Conservation (phyloP, 768 basidiomycete genomes). For the Fomitopsis pulvina region DNA sequence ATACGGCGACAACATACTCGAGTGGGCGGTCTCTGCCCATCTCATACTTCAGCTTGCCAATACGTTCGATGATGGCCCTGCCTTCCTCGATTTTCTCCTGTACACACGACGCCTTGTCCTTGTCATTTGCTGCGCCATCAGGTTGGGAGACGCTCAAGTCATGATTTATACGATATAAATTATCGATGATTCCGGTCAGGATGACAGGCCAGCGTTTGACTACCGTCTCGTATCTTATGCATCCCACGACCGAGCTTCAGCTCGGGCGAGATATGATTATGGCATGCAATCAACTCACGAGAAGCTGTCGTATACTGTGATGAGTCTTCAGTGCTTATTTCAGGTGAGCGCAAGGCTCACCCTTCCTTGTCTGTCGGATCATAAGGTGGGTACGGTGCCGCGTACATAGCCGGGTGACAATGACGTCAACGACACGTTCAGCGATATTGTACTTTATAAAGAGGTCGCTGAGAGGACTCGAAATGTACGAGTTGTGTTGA, state of each 20-base stretch:
- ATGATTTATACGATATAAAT: slow-evolving; percentile 65
- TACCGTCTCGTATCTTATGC: slow-evolving; percentile 67
- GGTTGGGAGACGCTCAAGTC: slow-evolving; percentile 36
- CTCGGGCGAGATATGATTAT: too few species aligned
- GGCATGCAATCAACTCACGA: slow-evolving; percentile 37
- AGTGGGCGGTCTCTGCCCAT: slow-evolving; percentile 74
- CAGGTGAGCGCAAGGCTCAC: slow-evolving; percentile 29
- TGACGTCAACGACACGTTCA: too few species aligned
- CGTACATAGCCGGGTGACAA: slow-evolving; percentile 36
- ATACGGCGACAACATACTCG: slow-evolving; percentile 38
- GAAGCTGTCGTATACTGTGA: slow-evolving; percentile 38
- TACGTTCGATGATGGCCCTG: slow-evolving; percentile 63
- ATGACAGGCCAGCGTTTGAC: slow-evolving; percentile 80
- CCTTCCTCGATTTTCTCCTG: slow-evolving; percentile 62
- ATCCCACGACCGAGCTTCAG: neutral
- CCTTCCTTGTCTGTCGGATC: slow-evolving; percentile 65
- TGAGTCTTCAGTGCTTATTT: neutral
- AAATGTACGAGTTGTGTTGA: too few species aligned
- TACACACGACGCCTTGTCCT: slow-evolving; percentile 18
- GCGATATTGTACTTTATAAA: too few species aligned
- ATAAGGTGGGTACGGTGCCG: slow-evolving; percentile 59
- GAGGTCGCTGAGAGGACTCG: too few species aligned
- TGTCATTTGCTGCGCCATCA: slow-evolving; percentile 13
- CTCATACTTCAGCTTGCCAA: slow-evolving; percentile 79
- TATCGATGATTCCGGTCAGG: slow-evolving; percentile 73